Base-by-base conservation (phyloP, 169 alveolate species). In the Besnoitia besnoiti region DNA sequence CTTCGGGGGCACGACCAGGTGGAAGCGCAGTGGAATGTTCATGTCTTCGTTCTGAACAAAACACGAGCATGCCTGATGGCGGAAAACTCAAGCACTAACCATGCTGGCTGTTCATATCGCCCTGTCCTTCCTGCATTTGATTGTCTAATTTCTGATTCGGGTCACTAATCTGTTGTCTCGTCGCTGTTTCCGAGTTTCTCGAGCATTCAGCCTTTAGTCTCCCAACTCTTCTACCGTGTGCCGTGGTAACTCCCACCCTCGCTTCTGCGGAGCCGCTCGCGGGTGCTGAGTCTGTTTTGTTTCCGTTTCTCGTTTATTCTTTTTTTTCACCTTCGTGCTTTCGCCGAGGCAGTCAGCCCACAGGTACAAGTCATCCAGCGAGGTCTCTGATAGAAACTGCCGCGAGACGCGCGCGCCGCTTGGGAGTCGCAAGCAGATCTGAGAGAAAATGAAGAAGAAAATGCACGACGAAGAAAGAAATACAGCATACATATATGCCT, bases 321-420 rank as follows among this genome's bases (percentile, higher is more conserved):
- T 21, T 67, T 67, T 12, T 21, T 39, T 4, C 55, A 77, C 87
- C 59, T 42, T 14, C 16, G 87, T 40, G 14, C 2, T 14, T 42
- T 77, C 87, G 30, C 50, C 59, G 4, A 77, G 37, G 59, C 87
- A 77, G 55, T 77, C 87, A 0, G 87, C 87, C 87, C 87, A 77
- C 14, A 44, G n/a, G 40, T 77, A 77, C 44, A 77, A 55, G 16
- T 77, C 87, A n/a, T 77, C 61, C 59, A 77, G 59, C 7, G 87
- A 77, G 33, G 87, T 21, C n/a, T 37, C n/a, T 14, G 87, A 37
- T 0, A 37, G 35, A 27, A 77, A 77, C 3, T 35, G 55, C 55
- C 59, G n/a, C 14, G 37, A 42, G 61, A 77, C 10, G 10, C 87
- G 49, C 59, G 61, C 37, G 19, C 87, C 87, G 37, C 40, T 27